phyloP scores from a whole-genome alignment of 805 yeast genomes.

The Lachancea thermotolerans region DNA sequence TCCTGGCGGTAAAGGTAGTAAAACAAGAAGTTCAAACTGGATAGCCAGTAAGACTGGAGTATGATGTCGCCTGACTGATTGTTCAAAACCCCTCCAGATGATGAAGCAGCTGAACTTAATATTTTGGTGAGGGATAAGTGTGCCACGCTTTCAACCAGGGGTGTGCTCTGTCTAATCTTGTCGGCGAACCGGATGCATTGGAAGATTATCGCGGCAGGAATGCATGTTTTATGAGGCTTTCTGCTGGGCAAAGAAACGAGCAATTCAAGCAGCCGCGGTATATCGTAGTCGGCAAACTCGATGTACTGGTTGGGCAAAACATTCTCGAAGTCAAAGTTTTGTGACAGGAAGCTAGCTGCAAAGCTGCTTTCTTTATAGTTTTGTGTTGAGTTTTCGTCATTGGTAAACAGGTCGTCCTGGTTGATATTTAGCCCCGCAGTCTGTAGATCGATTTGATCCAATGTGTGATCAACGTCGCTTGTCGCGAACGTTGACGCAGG shows the following conservation, averaged over 20 bases:
- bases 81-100: slow-evolving; percentile 44
- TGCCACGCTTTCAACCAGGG: slow-evolving; percentile 51
- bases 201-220: slow-evolving; percentile 64
- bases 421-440: slow-evolving; percentile 32
- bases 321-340: slow-evolving; percentile 47
- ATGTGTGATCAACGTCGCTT: slow-evolving; percentile 30
- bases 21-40: slow-evolving; percentile 67
- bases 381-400: slow-evolving; percentile 22
- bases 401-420: neutral
- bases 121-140: slow-evolving; percentile 57
- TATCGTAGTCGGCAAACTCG: slow-evolving; percentile 53
- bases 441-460: slow-evolving; percentile 34
- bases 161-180: slow-evolving; percentile 45
- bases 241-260: slow-evolving; percentile 55
- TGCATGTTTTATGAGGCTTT: slow-evolving; percentile 39
- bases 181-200: slow-evolving; percentile 69
- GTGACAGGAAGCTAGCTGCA: neutral
- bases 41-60: slow-evolving; percentile 78
- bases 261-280: slow-evolving; percentile 65
- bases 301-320: slow-evolving; percentile 53
- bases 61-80: slow-evolving; percentile 51
- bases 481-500: slow-evolving; percentile 10
- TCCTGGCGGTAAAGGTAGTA: slow-evolving; percentile 72
- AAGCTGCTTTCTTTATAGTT: too few relatives aligned
- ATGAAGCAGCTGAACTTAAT: slow-evolving; percentile 51